A percentile compares a stretch with the other conserved stretches of the same genome.
Conservation (phyloP, 202 grass and related monocot genomes). For the Musa balbisiana region DNA sequence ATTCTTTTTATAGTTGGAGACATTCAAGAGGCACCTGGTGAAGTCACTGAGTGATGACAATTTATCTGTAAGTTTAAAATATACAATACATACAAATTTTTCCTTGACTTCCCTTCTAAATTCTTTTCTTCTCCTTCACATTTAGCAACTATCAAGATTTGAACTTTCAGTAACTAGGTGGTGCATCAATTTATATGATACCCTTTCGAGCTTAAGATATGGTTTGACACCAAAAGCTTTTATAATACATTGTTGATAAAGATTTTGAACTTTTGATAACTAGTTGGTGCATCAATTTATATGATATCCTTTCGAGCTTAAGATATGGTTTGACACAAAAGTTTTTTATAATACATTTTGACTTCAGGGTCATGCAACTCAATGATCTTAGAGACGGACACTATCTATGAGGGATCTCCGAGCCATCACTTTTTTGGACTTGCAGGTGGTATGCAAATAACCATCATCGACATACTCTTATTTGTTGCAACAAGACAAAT, state of each 20-base stretch:
- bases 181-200: neutral
- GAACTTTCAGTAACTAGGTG: neutral
- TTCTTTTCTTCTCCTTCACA: constrained; percentile 1
- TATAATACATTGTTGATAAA: neutral
- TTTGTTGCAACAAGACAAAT: neutral
- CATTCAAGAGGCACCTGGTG: constrained; percentile 93
- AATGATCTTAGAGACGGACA: neutral
- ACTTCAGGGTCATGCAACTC: neutral
- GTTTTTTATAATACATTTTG: neutral
- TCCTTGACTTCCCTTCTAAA: constrained; percentile 1
- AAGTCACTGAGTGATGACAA: constrained; percentile 75
- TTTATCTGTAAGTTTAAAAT: constrained; percentile 46
- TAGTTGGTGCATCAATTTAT: neutral
- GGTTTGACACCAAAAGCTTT: neutral
- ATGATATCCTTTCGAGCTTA: neutral
- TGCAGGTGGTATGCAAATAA: neutral
- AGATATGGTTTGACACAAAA: neutral
- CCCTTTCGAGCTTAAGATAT: neutral
- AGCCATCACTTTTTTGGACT: neutral
- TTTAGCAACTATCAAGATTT: constrained; percentile 43
- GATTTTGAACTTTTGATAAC: neutral
- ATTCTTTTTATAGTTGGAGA: constrained; percentile 59
- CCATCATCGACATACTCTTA: neutral
- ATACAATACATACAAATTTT: constrained; percentile 1
- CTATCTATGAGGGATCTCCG: neutral